Evolutionary conservation across 1,139 yeast species (phyloP), one percentile per base, ranked within the genome.

Genomic region (Protomyces inundatus): DNA sequence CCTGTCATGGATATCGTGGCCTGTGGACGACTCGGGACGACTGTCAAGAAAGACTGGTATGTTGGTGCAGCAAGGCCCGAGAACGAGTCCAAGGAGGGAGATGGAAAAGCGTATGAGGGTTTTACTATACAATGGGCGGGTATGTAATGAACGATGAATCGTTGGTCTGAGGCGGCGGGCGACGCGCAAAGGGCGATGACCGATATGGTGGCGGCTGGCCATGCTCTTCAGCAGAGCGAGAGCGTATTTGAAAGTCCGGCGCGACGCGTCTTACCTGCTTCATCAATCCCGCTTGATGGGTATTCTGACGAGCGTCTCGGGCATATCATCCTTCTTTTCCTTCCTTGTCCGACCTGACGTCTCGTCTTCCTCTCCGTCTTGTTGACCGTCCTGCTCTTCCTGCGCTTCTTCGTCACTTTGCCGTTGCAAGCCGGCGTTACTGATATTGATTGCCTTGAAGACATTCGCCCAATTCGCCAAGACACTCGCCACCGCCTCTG

Each of bases 1-100:
- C 80, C 80, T 4, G 68, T 86, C 42, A 70, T 81, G 64, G 85
- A 84, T 64, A 73, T 90, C 37, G 84, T 90, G 0, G 85, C 87
- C 34, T 90, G 96, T 33, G 97, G 98, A 0, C 79, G 98, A 68
- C 76, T 93, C 64, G 97, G 97, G 0, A 90, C 98, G 0, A 87
- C 95, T 0, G 98, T 93, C 9, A 91, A 93, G 73, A 93, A 93
- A 74, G 79, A 87, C 46, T 88, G 90, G 88, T 82, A 88, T 7
- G 74, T 91, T 5, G 84, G 85, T 3, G 86, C 82, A 35, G 71
- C 70, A 4, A 66, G 66, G 9, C 66, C 66, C 12, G 48, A 23
- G 30, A 16, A 14, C 4, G 23, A 14, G 48, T 7, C 5, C 23
- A 14, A 42, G 7, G 62, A 67, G 10, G 0, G 12, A 9, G 42